Percentiles rank a stretch among this genome's conserved stretches.
Conservation (phyloP, 225 moss, liverwort and hornwort species). For the Pseudisothecium myosuroides region DNA sequence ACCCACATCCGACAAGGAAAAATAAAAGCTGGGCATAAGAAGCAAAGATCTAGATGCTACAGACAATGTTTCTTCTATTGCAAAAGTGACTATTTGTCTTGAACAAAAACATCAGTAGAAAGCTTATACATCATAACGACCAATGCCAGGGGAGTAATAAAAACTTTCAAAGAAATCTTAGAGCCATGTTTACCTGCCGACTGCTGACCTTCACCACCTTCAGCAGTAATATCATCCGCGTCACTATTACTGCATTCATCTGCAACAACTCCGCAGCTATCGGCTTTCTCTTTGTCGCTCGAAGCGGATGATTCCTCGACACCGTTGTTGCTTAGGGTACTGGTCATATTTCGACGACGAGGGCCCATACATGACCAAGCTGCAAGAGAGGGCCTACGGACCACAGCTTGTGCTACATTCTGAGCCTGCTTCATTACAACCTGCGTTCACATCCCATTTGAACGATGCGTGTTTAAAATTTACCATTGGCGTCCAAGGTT, state of each 20-base stretch:
- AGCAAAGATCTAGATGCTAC: background rate
- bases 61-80: background rate
- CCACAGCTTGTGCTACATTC: slow-evolving; percentile 83
- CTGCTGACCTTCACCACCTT: slow-evolving; percentile 24
- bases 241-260: slow-evolving; percentile 12
- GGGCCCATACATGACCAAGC: slow-evolving; percentile 96
- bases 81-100: background rate
- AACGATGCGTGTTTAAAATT: background rate
- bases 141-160: background rate
- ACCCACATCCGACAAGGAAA: background rate
- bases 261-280: background rate
- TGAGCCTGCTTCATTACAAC: slow-evolving; percentile 92
- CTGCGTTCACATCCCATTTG: slow-evolving; percentile 14
- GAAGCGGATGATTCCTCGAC: background rate
- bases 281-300: slow-evolving; percentile 26
- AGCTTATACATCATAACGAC: background rate
- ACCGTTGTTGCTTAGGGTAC: background rate
- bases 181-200: slow-evolving; percentile 19
- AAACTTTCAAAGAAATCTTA: background rate
- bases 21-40: background rate
- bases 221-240: background rate
- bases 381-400: slow-evolving; percentile 64
- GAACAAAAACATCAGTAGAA: background rate
- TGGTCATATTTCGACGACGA: slow-evolving; percentile 50
- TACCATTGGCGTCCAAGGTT: background rate